Evolutionary conservation across 192 early-diverging fungal genomes (phyloP).

Genomic region (Paraglomus occultum): DNA sequence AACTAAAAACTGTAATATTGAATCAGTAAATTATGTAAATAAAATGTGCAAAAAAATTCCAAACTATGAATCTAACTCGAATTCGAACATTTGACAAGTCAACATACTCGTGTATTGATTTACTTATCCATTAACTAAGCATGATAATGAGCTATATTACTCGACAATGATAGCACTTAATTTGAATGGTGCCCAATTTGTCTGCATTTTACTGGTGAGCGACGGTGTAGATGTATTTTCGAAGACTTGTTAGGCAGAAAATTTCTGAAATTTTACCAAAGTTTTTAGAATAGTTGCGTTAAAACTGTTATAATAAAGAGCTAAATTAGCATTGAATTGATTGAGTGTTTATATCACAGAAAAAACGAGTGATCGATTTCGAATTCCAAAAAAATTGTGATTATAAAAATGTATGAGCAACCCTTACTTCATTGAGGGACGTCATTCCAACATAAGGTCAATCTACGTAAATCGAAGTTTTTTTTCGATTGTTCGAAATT

Average conservation of each 20-base stretch:
- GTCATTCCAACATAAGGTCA: slow-evolving; percentile 15
- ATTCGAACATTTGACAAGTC: too few relatives aligned
- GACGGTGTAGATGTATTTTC: background rate
- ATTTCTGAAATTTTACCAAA: background rate
- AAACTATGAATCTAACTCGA: too few relatives aligned
- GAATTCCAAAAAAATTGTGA: background rate
- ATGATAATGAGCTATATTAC: too few relatives aligned
- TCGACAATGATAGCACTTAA: too few relatives aligned
- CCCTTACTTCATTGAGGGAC: slow-evolving; percentile 15
- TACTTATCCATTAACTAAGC: too few relatives aligned
- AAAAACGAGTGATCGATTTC: background rate
- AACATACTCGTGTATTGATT: too few relatives aligned
- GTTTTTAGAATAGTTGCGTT: slow-evolving; percentile 1
- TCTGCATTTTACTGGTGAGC: background rate
- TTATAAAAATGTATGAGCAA: slow-evolving; percentile 13
- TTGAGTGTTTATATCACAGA: background rate
- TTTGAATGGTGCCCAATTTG: slow-evolving; percentile 13
- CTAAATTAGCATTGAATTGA: slow-evolving; percentile 1
- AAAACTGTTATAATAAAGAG: slow-evolving; percentile 17
- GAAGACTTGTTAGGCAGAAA: slow-evolving; percentile 11
- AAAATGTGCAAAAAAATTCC: too few relatives aligned
- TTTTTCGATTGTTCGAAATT: background rate
- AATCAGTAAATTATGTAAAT: too few relatives aligned
- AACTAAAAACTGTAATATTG: too few relatives aligned
- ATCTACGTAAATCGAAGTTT: slow-evolving; percentile 17